Evolutionary conservation across 495 filamentous ascomycete genomes (phyloP), one percentile per base, ranked within the genome.

Genomic region (Entonaema liquescens): DNA sequence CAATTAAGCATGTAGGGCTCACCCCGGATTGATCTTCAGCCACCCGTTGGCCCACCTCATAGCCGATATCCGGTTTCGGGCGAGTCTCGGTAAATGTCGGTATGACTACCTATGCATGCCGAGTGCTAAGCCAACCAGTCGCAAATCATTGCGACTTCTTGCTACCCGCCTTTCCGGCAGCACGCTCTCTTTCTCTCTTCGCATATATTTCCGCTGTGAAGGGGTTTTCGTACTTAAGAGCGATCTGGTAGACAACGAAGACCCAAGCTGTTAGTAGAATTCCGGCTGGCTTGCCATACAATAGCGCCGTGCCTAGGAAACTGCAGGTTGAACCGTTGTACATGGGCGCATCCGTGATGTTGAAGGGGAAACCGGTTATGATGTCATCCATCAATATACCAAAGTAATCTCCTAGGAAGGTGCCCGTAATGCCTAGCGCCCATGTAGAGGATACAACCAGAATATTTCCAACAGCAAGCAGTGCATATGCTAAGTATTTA

Each of bases 361-460:
- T 98, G 88, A 99, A 99, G 1, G 95, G 95, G 78, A 99, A 99
- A 11, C 91, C 89, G 5, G 93, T 97, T 49, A 99, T 94, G 53
- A 92, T 93, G 74, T 88, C 84, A 76, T 98, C 94, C 95, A 98
- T 96, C 69, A 99, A 84, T 76, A 99, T 98, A 38, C 95, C 95
- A 74, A 97, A 99, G 83, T 99, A 99, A 83, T 99, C 95, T 62
- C 95, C 95, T 26, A 99, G 84, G 79, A 98, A 99, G 70, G 95
- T 99, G 62, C 95, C 96, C 9, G 95, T 98, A 67, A 99, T 85
- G 49, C 95, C 95, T n/a, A 99, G 87, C 28, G 89, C 91, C 88
- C 89, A 97, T 83, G 97, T 98, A 66, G 89, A 92, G 29, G 89
- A 89, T 17, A 98, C 77, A 26, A 99, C 95, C 17, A 99, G 88